Base-by-base conservation (phyloP, 2,329 filamentous ascomycete species). In the Penicillium concentricum region DNA sequence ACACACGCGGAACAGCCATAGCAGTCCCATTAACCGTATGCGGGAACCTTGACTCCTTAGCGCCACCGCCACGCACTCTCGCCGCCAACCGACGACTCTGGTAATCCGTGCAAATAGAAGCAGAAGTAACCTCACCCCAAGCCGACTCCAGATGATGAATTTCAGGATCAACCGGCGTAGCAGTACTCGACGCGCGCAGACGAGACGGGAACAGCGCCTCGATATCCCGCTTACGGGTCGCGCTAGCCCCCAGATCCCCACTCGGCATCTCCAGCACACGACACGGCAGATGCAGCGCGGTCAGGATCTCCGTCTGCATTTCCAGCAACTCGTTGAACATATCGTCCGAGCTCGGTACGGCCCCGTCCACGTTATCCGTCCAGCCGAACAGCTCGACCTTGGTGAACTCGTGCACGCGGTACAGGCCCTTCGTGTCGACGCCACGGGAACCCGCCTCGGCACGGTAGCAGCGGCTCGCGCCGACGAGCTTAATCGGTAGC, bases 341-440 rank as follows among this genome's bases (percentile, higher is more conserved):
- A 74, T 76, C 45, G 64, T 76, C 63, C 13, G 71, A 76, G 6
- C 63, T 72, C 42, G 49, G 61, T 7, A 45, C 49, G 10, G 67
- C 45, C 26, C 65, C 56, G 16, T 85, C 81, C 1, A 90, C 85
- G 35, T 66, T 72, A 30, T 82, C 67, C 5, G 91, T 89, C 94
- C 94, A 99, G 0, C 89, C 92, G 72, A 99, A 97, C 81, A 99
- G 87, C 75, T 99, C 94, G 0, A 99, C 93, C 74, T 99, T 99
- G 28, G 92, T 96, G 76, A 99, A 99, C 76, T 99, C 94, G 76
- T 99, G 94, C 4, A 99, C 94, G 28, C 94, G 88, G 76, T 97
- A 99, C 2, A 99, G 79, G 5, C 94, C 94, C 76, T 96, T 97
- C 2, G 92, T 96, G 66, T 94, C 91, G 24, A 89, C 87, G 30